These are phyloP conservation scores for Cokeromyces recurvatus DNA, from an alignment of 371 early-diverging fungal species.

Conservation along the genomic window DNA sequence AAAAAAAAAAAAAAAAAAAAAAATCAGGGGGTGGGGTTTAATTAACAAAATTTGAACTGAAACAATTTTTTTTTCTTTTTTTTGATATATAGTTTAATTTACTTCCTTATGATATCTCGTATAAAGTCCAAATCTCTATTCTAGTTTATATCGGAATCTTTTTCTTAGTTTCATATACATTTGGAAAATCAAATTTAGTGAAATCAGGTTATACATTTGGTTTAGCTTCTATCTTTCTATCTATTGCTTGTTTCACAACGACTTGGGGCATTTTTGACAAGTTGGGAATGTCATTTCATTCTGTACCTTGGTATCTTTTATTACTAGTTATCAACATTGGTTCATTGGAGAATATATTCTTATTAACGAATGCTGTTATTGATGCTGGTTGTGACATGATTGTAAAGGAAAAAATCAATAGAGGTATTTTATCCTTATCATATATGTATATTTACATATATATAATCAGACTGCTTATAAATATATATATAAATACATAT, in stretches of 20 bases:
- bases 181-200: constrained; percentile 62
- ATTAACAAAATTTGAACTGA: too few relatives aligned
- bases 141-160: constrained; percentile 32
- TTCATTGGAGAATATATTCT: constrained; percentile 69
- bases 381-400: constrained; percentile 62
- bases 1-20: neutral
- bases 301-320: constrained; percentile 54
- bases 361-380: constrained; percentile 66
- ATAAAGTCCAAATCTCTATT: constrained; percentile 17
- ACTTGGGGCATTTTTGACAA: constrained; percentile 25
- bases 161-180: constrained; percentile 58
- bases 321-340: constrained; percentile 66
- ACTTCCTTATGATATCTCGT: constrained; percentile 21
- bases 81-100: constrained; percentile 20
- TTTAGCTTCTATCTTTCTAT: constrained; percentile 51
- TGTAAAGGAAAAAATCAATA: constrained; percentile 65
- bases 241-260: constrained; percentile 26
- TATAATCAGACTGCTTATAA: too few relatives aligned
- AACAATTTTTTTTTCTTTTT: neutral
- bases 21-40: too few relatives aligned
- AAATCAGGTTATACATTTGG: constrained; percentile 73
- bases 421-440: too few relatives aligned
- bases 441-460: neutral
- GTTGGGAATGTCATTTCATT: constrained; percentile 17
- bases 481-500: too few relatives aligned